Base-by-base conservation (phyloP, 129 eudicot genomes). In the Daucus carota region DNA sequence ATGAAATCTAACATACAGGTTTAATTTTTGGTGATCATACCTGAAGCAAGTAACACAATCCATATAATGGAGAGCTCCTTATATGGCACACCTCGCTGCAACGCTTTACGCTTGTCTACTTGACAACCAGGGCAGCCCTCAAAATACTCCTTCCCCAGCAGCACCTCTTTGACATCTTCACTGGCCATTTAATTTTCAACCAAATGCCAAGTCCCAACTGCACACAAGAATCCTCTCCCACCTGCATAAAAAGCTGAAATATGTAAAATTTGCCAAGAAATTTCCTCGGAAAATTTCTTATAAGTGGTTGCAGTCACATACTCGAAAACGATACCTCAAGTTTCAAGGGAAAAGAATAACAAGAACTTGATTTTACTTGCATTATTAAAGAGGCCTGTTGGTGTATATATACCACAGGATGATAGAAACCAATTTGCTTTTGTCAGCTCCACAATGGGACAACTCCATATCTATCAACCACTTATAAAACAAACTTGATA, bases 61-160 rank as follows among this genome's bases (percentile, higher is more conserved):
- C 98, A 90, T 42, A 90, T 74, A 17, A 45, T 46, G 24, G 85
- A n/a, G 69, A 88, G 84, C 78, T 88, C 82, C 83, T 84, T 90
- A 67, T 86, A 72, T 16, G 98, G 95, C 14, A 88, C 63, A 36
- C 92, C 95, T 31, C 78, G 67, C 12, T 85, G 85, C 34, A 71
- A 24, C 41, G 80, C 87, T 74, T 88, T 90, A 2, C 12, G 70
- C 75, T 41, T 78, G 54, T 93, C 98, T 72, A 93, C 78, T 44
- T 73, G 45, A 83, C 98, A 93, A 10, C 98, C 97, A 0, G 96
- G 86, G 81, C 98, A 93, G 9, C 42, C 80, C 73, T 87, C 90
- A 38, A 83, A 40, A 80, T 76, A 90, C 31, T 76, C 71, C 32
- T 85, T 82, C 45, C 81, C 77, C 83, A 92, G 76, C 65, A 92